Evolutionary conservation across 1,284 basidiomycete species (phyloP).

Genomic region (Cystobasidium slooffiae): DNA sequence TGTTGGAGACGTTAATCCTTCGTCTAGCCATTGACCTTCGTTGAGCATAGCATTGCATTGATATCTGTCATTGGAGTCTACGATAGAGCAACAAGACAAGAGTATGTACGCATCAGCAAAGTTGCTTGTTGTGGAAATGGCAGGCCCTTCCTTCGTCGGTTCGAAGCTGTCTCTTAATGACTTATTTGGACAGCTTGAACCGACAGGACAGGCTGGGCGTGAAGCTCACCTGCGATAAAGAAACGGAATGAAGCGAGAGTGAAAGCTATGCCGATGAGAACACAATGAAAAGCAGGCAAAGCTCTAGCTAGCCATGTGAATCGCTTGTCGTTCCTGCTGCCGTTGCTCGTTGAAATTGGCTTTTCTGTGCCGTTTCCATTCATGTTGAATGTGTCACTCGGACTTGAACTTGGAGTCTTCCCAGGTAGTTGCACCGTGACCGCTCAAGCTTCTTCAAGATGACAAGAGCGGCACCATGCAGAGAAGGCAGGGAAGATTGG

Average conservation of each 20-base stretch:
- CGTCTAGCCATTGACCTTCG: conserved; percentile 77
- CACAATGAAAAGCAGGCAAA: conserved; percentile 25
- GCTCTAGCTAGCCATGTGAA: not conserved
- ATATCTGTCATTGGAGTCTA: conserved; percentile 69
- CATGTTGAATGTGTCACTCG: no score
- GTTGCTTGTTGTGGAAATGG: no score
- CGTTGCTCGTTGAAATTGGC: not conserved
- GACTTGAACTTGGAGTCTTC: no score
- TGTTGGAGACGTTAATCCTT: conserved; percentile 29
- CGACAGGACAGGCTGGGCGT: not conserved
- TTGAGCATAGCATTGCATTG: conserved; percentile 73
- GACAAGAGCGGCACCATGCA: no score
- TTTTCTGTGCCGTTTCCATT: not conserved
- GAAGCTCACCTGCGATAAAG: conserved; percentile 31
- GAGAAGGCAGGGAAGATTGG: no score
- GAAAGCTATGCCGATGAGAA: conserved; percentile 28
- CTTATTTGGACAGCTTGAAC: not conserved
- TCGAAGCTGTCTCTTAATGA: not conserved
- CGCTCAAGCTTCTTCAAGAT: no score
- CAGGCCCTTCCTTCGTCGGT: not conserved
- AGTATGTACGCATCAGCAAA: not conserved
- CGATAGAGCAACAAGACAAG: no score
- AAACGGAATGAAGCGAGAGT: conserved; percentile 27
- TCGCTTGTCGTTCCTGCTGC: not conserved
- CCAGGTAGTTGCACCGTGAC: no score